phyloP scores from a whole-genome alignment of 1,284 basidiomycete genomes.

The Dichomitus squalens region DNA sequence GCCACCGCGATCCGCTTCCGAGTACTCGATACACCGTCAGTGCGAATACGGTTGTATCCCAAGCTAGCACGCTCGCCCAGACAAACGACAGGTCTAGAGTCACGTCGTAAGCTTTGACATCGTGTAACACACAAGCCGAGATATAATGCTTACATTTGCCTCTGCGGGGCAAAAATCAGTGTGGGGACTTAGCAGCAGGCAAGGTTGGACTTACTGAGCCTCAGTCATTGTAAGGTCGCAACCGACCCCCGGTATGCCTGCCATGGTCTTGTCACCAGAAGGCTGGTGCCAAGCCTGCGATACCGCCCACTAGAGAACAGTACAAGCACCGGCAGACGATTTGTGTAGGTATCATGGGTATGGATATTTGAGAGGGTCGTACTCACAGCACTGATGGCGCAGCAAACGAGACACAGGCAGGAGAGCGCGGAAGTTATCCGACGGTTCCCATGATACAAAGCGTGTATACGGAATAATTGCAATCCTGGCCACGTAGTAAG shows the following conservation, averaged over 20 bases:
- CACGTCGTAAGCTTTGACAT: not conserved
- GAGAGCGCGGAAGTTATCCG: not conserved
- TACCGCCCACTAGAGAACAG: not conserved
- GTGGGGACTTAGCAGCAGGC: not conserved
- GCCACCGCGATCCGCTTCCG: not conserved
- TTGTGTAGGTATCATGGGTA: no score
- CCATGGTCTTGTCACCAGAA: not conserved
- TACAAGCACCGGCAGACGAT: not conserved
- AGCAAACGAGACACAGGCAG: not conserved
- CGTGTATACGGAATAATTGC: slow-evolving; percentile 1
- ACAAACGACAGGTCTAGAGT: not conserved
- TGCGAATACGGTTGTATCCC: not conserved
- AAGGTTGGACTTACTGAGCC: not conserved
- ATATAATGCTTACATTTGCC: not conserved
- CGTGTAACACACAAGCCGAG: no score
- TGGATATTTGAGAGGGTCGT: not conserved
- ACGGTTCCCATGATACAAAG: not conserved
- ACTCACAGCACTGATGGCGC: not conserved
- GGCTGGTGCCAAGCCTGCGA: not conserved
- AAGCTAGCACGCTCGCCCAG: not conserved
- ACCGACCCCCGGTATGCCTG: not conserved
- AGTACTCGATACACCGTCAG: not conserved
- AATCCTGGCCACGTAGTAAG: not conserved
- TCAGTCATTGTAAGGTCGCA: not conserved
- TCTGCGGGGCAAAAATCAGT: not conserved